Percentiles rank a stretch among this genome's conserved stretches.
phyloP scores from a whole-genome alignment of 257 asterid genomes.

The Gynochthodes officinalis region DNA sequence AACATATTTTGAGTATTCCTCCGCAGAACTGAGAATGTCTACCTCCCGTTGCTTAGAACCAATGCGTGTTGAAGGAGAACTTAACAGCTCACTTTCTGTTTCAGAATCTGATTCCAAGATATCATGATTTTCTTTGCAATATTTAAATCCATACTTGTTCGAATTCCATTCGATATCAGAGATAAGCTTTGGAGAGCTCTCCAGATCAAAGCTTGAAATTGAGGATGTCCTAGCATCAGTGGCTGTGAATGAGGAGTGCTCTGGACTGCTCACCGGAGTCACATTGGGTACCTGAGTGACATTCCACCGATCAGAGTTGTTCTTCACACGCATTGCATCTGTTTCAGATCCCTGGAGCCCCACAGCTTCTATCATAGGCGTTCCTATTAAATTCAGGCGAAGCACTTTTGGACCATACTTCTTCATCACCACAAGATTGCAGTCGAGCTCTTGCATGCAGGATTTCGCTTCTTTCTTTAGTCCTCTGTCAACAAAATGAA shows the following conservation, averaged over 20 bases:
- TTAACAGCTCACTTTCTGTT: conserved; percentile 48
- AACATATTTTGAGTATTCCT: conserved; percentile 38
- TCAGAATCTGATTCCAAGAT: conserved; percentile 49
- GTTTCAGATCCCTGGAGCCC: conserved; percentile 28
- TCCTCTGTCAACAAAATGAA: conserved; percentile 33
- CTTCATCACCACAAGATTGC: conserved; percentile 70
- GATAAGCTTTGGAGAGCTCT: conserved; percentile 40
- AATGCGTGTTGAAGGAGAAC: conserved; percentile 43
- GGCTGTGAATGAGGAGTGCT: conserved; percentile 35
- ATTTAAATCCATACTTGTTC: conserved; percentile 35
- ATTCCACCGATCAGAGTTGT: conserved; percentile 30
- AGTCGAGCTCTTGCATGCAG: conserved; percentile 72
- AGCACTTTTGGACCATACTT: conserved; percentile 64
- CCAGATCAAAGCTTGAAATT: conserved; percentile 49
- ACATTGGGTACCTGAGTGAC: conserved; percentile 65
- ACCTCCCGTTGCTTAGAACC: conserved; percentile 54
- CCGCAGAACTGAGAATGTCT: conserved; percentile 47
- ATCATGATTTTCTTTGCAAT: conserved; percentile 15
- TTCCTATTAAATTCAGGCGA: conserved; percentile 58
- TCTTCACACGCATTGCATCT: conserved; percentile 12
- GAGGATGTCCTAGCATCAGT: conserved; percentile 49
- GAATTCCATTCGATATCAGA: conserved; percentile 47
- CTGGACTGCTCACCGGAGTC: conserved; percentile 87
- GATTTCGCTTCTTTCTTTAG: conserved; percentile 61
- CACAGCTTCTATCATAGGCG: conserved; percentile 28